A percentile compares a stretch with the other conserved stretches of the same genome.
These are phyloP conservation scores for Boletus barrowsii DNA, from an alignment of 768 basidiomycete species.

Conservation along the genomic window DNA sequence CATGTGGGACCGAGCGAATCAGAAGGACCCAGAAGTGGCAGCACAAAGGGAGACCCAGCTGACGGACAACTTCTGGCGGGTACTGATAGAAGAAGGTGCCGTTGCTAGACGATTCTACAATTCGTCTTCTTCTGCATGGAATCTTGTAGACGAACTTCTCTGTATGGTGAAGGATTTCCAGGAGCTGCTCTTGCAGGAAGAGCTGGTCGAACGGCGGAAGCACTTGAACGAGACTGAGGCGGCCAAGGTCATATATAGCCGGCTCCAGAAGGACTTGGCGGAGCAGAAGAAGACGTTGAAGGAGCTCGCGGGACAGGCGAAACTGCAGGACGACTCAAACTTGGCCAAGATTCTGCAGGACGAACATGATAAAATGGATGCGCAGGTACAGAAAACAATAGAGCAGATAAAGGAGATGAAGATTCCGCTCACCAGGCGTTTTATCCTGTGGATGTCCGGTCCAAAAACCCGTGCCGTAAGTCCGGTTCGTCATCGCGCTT, in stretches of 20 bases:
- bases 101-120: not conserved
- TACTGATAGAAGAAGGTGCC: slow-evolving; percentile 7
- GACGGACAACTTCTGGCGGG: slow-evolving; percentile 22
- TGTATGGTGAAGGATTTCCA: not conserved
- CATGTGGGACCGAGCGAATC: slow-evolving; percentile 31
- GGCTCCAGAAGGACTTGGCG: slow-evolving; percentile 10
- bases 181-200: slow-evolving; percentile 19
- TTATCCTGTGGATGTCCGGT: slow-evolving; percentile 6
- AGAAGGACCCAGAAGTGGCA: slow-evolving; percentile 12
- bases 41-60: slow-evolving; percentile 25
- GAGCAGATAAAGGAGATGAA: slow-evolving; percentile 21
- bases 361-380: slow-evolving; percentile 11
- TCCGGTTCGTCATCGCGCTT: not conserved
- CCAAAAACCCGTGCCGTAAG: slow-evolving; percentile 11
- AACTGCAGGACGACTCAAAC: slow-evolving; percentile 4
- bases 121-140: not conserved
- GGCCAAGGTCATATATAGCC: slow-evolving; percentile 17
- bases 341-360: slow-evolving; percentile 12
- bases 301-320: slow-evolving; percentile 21
- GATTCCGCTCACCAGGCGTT: slow-evolving; percentile 9
- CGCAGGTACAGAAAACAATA: slow-evolving; percentile 16
- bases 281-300: slow-evolving; percentile 16
- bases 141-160: not conserved
- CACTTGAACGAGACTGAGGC: slow-evolving; percentile 24
- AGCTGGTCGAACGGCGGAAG: slow-evolving; percentile 11